A percentile compares a stretch with the other conserved stretches of the same genome.
These are phyloP conservation scores for Oryza meridionalis DNA, from an alignment of 176 grass and related monocot species.

Conservation along the genomic window DNA sequence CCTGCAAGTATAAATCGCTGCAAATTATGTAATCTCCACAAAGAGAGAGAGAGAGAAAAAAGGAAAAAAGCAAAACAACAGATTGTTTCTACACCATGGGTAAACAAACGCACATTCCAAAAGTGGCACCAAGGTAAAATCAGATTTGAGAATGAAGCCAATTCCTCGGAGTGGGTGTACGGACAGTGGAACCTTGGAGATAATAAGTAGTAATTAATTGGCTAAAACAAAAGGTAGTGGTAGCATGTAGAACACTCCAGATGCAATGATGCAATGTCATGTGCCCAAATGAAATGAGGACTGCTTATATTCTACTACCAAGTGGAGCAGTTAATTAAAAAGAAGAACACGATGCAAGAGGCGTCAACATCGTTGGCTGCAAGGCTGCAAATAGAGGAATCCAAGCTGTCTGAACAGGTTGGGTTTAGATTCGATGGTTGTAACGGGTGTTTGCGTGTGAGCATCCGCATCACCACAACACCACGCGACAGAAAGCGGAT, in stretches of 20 bases:
- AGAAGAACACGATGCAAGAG: background rate
- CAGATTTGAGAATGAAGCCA: background rate
- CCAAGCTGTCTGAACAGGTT: slow-evolving; percentile 9
- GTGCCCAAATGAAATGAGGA: background rate
- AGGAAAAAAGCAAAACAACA: background rate
- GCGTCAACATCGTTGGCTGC: background rate
- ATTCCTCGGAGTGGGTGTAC: background rate
- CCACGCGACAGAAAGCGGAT: slow-evolving; percentile 5
- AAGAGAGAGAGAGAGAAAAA: background rate
- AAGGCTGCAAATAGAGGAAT: background rate
- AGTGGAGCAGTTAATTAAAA: background rate
- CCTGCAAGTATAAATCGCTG: background rate
- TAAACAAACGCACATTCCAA: background rate
- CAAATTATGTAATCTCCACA: too few species aligned
- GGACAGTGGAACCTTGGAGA: background rate
- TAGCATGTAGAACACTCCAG: background rate
- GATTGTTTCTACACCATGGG: background rate
- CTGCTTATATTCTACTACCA: background rate
- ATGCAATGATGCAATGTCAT: background rate
- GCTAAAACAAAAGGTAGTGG: background rate
- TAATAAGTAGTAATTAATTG: too few species aligned
- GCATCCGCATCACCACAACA: background rate
- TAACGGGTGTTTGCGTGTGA: slow-evolving; percentile 14
- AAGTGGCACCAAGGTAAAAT: background rate
- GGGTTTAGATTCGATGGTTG: slow-evolving; percentile 16